Conservation (phyloP, 1,139 yeast species). For the Citeromyces hawaiiensis region DNA sequence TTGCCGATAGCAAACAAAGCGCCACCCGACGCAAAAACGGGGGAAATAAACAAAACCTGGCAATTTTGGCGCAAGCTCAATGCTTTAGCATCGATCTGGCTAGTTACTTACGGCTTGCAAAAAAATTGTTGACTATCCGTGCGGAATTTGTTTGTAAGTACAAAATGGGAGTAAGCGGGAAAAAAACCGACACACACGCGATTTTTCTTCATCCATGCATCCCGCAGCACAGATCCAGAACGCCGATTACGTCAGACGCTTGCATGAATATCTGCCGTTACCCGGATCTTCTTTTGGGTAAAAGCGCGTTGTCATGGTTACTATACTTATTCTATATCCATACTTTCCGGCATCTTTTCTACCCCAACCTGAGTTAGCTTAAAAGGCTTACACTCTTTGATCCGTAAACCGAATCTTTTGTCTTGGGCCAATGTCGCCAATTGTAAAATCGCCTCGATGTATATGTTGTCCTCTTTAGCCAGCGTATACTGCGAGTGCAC, state of each 20-base stretch:
- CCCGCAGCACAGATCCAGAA: neutral
- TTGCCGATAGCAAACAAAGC: neutral
- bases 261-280: neutral
- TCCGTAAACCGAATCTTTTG: constrained; percentile 49
- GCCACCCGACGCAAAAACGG: neutral
- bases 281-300: neutral
- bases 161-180: neutral
- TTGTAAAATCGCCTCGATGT: constrained; percentile 35
- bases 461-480: constrained; percentile 18
- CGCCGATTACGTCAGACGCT: neutral
- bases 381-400: constrained; percentile 50
- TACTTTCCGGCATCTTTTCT: neutral
- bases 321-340: constrained; percentile 18
- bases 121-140: neutral
- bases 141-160: neutral
- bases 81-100: neutral
- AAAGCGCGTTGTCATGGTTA: neutral
- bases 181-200: neutral
- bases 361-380: constrained; percentile 13
- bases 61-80: neutral
- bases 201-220: neutral
- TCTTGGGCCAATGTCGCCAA: constrained; percentile 49
- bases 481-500: constrained; percentile 64
- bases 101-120: neutral
- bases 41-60: neutral